Percentiles rank a stretch among this genome's conserved stretches.
phyloP scores from a whole-genome alignment of 129 eudicot species.

The Pseudognaphalium luteoalbum region DNA sequence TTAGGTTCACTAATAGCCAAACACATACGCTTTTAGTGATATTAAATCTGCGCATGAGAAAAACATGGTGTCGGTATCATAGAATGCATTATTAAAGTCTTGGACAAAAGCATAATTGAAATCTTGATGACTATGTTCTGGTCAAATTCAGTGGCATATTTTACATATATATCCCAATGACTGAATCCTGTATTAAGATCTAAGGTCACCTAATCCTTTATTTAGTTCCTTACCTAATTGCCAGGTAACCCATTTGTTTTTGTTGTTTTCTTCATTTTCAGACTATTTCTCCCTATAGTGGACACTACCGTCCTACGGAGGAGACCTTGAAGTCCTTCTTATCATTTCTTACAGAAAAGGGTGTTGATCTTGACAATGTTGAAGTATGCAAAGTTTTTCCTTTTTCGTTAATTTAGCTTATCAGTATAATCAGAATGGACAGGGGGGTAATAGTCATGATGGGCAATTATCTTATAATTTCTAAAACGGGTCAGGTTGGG shows the following conservation, averaged over 20 bases:
- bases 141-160: too few relatives aligned
- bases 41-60: background rate
- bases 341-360: constrained; percentile 65
- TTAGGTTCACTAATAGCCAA: background rate
- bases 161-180: too few relatives aligned
- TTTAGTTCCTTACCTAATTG: too few relatives aligned
- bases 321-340: constrained; percentile 67
- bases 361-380: constrained; percentile 67
- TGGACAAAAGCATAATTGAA: background rate
- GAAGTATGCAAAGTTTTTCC: constrained; percentile 44
- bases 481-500: background rate
- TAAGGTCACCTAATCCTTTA: too few relatives aligned
- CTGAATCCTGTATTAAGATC: too few relatives aligned
- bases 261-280: constrained; percentile 33
- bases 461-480: too few relatives aligned
- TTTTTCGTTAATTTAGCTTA: background rate
- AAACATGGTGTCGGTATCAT: background rate
- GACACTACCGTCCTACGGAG: constrained; percentile 95
- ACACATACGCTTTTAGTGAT: background rate
- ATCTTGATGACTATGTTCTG: background rate
- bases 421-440: background rate
- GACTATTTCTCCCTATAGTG: constrained; percentile 94
- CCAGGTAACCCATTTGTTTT: background rate
- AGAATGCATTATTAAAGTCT: background rate
- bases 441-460: background rate